Conservation (phyloP, 192 early-diverging fungal species). For the Gryganskiella cystojenkinii region DNA sequence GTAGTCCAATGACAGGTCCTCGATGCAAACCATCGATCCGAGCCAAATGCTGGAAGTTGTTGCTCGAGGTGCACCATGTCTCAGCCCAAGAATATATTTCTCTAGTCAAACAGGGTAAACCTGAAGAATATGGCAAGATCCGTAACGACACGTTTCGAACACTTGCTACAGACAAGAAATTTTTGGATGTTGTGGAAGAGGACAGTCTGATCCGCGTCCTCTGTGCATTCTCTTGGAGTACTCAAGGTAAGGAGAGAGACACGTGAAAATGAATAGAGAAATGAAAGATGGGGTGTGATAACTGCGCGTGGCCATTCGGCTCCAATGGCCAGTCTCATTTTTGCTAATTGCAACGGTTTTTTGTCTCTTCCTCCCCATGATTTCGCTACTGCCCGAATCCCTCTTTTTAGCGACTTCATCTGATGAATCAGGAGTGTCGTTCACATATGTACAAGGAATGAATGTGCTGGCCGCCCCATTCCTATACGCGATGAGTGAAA, state of each 20-base stretch:
- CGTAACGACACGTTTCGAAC: constrained; percentile 93
- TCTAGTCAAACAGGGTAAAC: constrained; percentile 76
- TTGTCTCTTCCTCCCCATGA: too few relatives aligned
- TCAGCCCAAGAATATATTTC: constrained; percentile 79
- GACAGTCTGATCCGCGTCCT: constrained; percentile 81
- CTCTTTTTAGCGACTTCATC: constrained; percentile 23
- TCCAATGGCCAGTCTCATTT: too few relatives aligned
- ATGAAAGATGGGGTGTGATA: too few relatives aligned
- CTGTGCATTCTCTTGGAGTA: constrained; percentile 89
- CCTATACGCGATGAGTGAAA: constrained; percentile 90
- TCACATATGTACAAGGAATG: constrained; percentile 96
- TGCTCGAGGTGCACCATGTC: constrained; percentile 77
- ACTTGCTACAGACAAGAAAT: constrained; percentile 81
- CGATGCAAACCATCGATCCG: constrained; percentile 53
- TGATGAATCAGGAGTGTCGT: constrained; percentile 55
- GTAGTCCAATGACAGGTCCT: background rate
- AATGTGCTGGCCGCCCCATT: constrained; percentile 94
- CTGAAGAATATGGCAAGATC: constrained; percentile 82
- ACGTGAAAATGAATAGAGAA: background rate
- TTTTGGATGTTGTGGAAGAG: constrained; percentile 76
- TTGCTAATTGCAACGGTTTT: too few relatives aligned
- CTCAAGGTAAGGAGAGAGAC: constrained; percentile 66
- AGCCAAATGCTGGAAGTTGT: constrained; percentile 76
- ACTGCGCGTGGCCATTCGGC: too few relatives aligned
- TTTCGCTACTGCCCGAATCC: background rate